A percentile compares a stretch with the other conserved stretches of the same genome.
These are phyloP conservation scores for Lagenaria siceraria DNA, from an alignment of 306 rosid species.

Conservation along the genomic window DNA sequence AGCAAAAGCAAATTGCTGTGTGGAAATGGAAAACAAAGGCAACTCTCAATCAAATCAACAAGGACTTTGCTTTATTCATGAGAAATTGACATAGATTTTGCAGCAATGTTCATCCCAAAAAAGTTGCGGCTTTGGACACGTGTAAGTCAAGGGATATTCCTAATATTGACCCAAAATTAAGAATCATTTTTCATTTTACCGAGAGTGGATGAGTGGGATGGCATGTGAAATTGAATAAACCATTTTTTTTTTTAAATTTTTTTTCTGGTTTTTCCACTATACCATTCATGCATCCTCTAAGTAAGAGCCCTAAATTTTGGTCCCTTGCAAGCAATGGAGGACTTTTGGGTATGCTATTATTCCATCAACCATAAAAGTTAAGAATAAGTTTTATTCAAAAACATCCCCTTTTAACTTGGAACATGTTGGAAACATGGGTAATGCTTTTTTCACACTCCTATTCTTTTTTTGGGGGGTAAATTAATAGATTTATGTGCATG, in stretches of 20 bases:
- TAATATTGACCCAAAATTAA: not conserved
- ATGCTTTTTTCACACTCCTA: not conserved
- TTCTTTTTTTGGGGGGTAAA: too few species aligned
- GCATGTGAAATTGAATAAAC: not conserved
- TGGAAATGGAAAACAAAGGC: not conserved
- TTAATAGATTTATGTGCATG: too few species aligned
- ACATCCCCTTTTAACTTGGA: not conserved
- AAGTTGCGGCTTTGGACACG: slow-evolving; percentile 2
- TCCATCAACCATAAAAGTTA: too few species aligned
- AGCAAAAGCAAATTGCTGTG: not conserved
- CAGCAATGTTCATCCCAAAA: slow-evolving; percentile 2
- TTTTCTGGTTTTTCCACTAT: not conserved
- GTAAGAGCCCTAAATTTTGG: not conserved
- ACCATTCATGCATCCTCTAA: not conserved
- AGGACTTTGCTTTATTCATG: not conserved
- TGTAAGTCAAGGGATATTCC: slow-evolving; percentile 4
- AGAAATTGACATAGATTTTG: not conserved
- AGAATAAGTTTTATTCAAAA: not conserved
- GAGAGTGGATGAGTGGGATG: not conserved
- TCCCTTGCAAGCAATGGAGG: not conserved
- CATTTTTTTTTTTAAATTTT: too few species aligned
- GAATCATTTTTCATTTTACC: not conserved
- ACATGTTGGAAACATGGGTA: not conserved
- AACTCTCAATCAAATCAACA: slow-evolving; percentile 6
- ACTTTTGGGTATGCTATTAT: too few species aligned